A percentile compares a stretch with the other conserved stretches of the same genome.
phyloP scores from a whole-genome alignment of 768 basidiomycete genomes.

The Pulveroboletus ravenelii region DNA sequence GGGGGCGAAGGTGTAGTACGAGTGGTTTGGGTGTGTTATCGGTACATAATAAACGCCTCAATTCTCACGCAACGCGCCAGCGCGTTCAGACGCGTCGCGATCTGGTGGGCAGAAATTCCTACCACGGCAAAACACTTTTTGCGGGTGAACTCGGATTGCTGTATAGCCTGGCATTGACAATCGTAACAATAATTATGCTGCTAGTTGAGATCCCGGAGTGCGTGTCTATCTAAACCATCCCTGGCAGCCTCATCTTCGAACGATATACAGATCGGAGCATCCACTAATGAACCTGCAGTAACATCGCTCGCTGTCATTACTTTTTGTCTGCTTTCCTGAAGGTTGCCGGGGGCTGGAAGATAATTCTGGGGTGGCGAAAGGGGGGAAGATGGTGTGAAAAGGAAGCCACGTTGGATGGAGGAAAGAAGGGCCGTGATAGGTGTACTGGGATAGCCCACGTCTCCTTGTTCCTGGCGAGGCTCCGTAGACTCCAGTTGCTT shows the following conservation, averaged over 20 bases:
- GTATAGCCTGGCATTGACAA: constrained; percentile 6
- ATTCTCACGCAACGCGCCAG: constrained; percentile 26
- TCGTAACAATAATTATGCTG: neutral
- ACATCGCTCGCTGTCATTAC: neutral
- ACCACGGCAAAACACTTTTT: neutral
- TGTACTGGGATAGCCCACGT: constrained; percentile 37
- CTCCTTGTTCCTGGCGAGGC: constrained; percentile 1
- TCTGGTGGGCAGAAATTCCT: no score
- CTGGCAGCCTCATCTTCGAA: constrained; percentile 5
- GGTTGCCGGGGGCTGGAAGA: constrained; percentile 5
- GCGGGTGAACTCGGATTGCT: neutral
- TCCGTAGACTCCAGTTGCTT: neutral
- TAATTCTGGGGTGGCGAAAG: constrained; percentile 55
- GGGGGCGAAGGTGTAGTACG: constrained; percentile 1
- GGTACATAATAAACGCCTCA: constrained; percentile 7
- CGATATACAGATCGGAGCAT: constrained; percentile 6
- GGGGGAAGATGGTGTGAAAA: constrained; percentile 59
- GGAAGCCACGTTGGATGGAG: constrained; percentile 63
- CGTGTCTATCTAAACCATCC: constrained; percentile 20
- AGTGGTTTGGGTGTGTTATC: constrained; percentile 3
- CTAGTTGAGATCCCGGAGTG: constrained; percentile 25
- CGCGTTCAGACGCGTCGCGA: constrained; percentile 22
- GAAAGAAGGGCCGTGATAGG: constrained; percentile 62
- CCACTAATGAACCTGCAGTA: neutral
- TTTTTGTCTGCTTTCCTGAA: constrained; percentile 8